phyloP scores from a whole-genome alignment of 257 asterid species.

The Euphrasia confusa region DNA sequence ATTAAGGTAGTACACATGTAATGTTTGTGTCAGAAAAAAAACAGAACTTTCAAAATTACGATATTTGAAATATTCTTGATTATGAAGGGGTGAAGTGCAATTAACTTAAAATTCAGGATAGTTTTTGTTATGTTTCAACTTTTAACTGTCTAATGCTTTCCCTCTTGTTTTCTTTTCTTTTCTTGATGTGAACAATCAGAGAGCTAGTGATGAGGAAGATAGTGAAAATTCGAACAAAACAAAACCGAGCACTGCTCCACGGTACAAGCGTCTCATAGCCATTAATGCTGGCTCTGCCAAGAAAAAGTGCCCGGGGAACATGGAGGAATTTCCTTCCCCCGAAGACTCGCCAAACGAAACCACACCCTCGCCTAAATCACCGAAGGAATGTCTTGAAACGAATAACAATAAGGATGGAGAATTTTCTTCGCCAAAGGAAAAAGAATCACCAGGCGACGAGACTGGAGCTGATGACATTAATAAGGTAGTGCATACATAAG shows the following conservation, averaged over 20 bases:
- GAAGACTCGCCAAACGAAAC: constrained; percentile 55
- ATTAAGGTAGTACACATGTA: constrained; percentile 17
- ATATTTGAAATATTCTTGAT: too few species aligned
- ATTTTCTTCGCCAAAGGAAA: constrained; percentile 37
- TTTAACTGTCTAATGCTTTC: background rate
- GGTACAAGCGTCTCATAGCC: constrained; percentile 66
- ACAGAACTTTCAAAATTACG: too few species aligned
- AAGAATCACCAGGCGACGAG: constrained; percentile 54
- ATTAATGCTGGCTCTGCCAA: constrained; percentile 91
- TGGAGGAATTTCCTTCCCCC: constrained; percentile 76
- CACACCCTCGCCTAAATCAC: constrained; percentile 79
- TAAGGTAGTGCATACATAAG: constrained; percentile 19
- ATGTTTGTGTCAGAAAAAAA: too few species aligned
- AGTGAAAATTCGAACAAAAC: constrained; percentile 32
- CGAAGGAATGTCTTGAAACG: constrained; percentile 66
- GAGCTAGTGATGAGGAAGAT: constrained; percentile 53
- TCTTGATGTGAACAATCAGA: constrained; percentile 22
- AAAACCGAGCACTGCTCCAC: constrained; percentile 48
- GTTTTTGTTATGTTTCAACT: background rate
- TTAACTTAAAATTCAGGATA: too few species aligned
- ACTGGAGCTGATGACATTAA: constrained; percentile 27
- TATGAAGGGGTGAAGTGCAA: too few species aligned
- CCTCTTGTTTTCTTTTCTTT: background rate
- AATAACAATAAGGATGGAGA: constrained; percentile 37
- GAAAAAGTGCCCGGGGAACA: constrained; percentile 44